These are phyloP conservation scores for Fusarium tupiense DNA, from an alignment of 2,329 filamentous ascomycete genomes.

Conservation along the genomic window DNA sequence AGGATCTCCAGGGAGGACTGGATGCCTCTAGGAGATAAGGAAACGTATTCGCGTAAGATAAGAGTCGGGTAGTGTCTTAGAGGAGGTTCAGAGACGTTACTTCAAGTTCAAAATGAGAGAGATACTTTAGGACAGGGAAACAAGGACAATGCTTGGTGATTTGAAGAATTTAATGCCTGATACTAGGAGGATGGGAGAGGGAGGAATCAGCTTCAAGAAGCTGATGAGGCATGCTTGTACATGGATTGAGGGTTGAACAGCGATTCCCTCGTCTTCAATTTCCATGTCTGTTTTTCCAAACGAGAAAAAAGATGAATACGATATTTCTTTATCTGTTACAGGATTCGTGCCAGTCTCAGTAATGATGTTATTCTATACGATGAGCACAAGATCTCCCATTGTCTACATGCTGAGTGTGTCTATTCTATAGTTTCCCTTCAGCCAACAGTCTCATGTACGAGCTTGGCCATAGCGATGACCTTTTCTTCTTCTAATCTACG, in stretches of 20 bases:
- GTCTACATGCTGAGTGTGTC: neutral
- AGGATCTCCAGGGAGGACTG: constrained; percentile 64
- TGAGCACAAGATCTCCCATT: neutral
- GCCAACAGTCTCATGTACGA: constrained; percentile 5
- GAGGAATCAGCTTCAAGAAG: neutral
- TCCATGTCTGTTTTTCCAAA: constrained; percentile 24
- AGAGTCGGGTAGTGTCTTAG: neutral
- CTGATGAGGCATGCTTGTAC: constrained; percentile 7
- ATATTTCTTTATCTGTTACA: constrained; percentile 35
- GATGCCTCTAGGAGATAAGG: constrained; percentile 47
- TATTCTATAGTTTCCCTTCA: neutral
- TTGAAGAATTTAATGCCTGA: constrained; percentile 32
- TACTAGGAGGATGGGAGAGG: neutral
- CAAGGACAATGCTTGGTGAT: constrained; percentile 6
- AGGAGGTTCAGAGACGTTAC: constrained; percentile 1
- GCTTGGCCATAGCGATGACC: constrained; percentile 45
- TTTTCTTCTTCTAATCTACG: constrained; percentile 55
- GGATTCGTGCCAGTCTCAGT: neutral
- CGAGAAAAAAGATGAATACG: constrained; percentile 40
- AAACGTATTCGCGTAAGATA: constrained; percentile 22
- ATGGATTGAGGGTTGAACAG: constrained; percentile 12
- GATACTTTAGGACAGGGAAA: neutral
- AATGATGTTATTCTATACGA: neutral
- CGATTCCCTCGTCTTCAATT: constrained; percentile 23
- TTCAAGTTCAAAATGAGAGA: constrained; percentile 16